phyloP scores from a whole-genome alignment of 2,329 filamentous ascomycete genomes.

The Orbilia javanica region DNA sequence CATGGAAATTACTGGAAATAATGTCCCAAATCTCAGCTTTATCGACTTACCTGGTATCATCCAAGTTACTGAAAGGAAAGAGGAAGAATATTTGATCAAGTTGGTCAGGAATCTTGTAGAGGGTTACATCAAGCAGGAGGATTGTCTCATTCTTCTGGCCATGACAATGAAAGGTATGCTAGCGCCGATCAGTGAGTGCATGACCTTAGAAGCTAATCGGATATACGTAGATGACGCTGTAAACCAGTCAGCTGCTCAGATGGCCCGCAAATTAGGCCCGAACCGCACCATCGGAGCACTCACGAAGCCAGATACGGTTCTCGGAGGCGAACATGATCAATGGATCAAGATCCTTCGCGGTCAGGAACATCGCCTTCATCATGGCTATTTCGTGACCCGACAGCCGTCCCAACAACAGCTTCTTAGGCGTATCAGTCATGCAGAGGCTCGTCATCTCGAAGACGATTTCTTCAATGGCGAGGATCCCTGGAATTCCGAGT shows the following conservation, averaged over 20 bases:
- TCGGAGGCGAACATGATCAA: slow-evolving; percentile 60
- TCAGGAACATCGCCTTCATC: slow-evolving; percentile 60
- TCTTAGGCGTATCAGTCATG: slow-evolving; percentile 58
- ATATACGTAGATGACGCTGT: slow-evolving; percentile 60
- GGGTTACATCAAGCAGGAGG: slow-evolving; percentile 61
- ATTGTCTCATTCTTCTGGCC: slow-evolving; percentile 61
- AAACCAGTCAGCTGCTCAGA: slow-evolving; percentile 61
- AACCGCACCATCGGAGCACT: slow-evolving; percentile 62
- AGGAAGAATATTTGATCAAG: slow-evolving; percentile 61
- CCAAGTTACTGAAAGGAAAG: slow-evolving; percentile 61
- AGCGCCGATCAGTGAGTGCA: not conserved
- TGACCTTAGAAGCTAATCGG: slow-evolving; percentile 4
- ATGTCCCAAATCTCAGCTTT: slow-evolving; percentile 61
- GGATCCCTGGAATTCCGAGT: slow-evolving; percentile 60
- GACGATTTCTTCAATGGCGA: slow-evolving; percentile 60
- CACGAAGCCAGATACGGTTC: slow-evolving; percentile 61
- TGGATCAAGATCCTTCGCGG: slow-evolving; percentile 62
- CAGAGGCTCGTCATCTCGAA: slow-evolving; percentile 59
- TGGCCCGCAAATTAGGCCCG: slow-evolving; percentile 60
- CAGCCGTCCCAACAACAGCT: slow-evolving; percentile 62
- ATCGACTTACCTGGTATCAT: slow-evolving; percentile 62
- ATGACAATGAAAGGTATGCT: slow-evolving; percentile 62
- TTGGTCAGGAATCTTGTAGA: slow-evolving; percentile 60
- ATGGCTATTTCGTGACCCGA: slow-evolving; percentile 62
- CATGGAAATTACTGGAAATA: slow-evolving; percentile 61